Base-by-base conservation (phyloP, 2,329 filamentous ascomycete genomes). In the Onygena corvina region DNA sequence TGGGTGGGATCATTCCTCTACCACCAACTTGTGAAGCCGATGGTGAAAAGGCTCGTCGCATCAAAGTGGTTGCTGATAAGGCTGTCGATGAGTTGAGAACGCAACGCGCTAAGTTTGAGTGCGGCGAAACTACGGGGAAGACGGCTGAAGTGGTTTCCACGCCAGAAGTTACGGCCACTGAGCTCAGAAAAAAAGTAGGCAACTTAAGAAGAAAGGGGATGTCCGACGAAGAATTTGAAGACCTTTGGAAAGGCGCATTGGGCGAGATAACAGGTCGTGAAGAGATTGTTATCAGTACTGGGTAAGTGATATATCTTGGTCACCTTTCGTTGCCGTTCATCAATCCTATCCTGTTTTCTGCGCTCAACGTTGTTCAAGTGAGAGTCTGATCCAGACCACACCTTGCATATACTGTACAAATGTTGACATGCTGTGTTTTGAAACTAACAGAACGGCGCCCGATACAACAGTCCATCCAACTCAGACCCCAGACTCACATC, bases 21-120 rank as follows among this genome's bases (percentile, higher is more conserved):
- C 81, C 89, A 4, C 90, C 93, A 1, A 89, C 86, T 3, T 98
- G 92, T 65, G 90, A 95, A 67, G 85, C 92, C 0, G 93, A 98
- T 65, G 88, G 88, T 53, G 87, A 93, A 60, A 95, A 94, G 65
- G 86, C 84, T 5, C 80, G 86, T 33, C 83, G 85, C 14, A 84
- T 96, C 45, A 86, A 90, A 60, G 79, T 83, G 16, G 87, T 98
- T 12, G 87, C 89, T 5, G 83, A 96, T 62, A 84, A 83, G 64
- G 88, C 86, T 1, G 77, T 96, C 3, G 87, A 94, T 59, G 83
- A 89, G 58, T 76, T 98, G 45, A 79, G 92, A 48, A 80, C 94
- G 57, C 81, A 86, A 34, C 81, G 86, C 52, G 92, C 92, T 49
- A 83, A 88, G 59, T 95, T 81, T 60, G 92, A 98, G 69, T 98